A percentile compares a stretch with the other conserved stretches of the same genome.
Conservation (phyloP, 495 filamentous ascomycete species). For the Penicillium atrosanguineum region DNA sequence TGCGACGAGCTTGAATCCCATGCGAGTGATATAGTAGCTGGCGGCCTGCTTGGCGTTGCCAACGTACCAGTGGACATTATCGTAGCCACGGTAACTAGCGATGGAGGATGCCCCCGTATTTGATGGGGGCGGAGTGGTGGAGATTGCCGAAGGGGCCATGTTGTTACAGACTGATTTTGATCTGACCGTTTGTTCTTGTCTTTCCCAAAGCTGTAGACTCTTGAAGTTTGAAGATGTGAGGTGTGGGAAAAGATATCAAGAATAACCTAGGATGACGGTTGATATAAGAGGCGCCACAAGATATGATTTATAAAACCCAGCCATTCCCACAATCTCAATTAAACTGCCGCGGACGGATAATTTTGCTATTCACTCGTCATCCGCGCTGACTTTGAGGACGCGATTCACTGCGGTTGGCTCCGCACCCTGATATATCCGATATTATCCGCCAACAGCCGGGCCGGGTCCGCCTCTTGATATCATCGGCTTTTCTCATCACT, state of each 20-base stretch:
- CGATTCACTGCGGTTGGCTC: neutral
- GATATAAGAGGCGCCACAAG: neutral
- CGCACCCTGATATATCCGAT: conserved; percentile 17
- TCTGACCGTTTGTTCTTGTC: neutral
- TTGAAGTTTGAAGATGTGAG: neutral
- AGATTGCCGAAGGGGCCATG: conserved; percentile 75
- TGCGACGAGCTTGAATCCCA: conserved; percentile 78
- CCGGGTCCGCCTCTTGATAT: neutral
- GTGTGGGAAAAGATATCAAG: neutral
- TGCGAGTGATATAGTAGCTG: conserved; percentile 76
- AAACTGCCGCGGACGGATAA: conserved; percentile 4
- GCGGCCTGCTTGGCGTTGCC: conserved; percentile 94
- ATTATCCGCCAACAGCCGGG: conserved; percentile 26
- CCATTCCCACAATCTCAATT: neutral
- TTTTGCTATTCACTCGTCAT: neutral
- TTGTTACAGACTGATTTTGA: conserved; percentile 5
- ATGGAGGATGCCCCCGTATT: conserved; percentile 23
- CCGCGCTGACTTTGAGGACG: neutral
- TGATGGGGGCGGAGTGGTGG: conserved; percentile 46
- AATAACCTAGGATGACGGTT: neutral
- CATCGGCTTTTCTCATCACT: conserved; percentile 3
- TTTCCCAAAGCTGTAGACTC: neutral
- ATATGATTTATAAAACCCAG: conserved; percentile 1
- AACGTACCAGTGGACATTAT: conserved; percentile 90
- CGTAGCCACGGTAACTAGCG: conserved; percentile 73